Evolutionary conservation across 2,329 filamentous ascomycete species (phyloP).

Genomic region (Diaporthe vexans): DNA sequence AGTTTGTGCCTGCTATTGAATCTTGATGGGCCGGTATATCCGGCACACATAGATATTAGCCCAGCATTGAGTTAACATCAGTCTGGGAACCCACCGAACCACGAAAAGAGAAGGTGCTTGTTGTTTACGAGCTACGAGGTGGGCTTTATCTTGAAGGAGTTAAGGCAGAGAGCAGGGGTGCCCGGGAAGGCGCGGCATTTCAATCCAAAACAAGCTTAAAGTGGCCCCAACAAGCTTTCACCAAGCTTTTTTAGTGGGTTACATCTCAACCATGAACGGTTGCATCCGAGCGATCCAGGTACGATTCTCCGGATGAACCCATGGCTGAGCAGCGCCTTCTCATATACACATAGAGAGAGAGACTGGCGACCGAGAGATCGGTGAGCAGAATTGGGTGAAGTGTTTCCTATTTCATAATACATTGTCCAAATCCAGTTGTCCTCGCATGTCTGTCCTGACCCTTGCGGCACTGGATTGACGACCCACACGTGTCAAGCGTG

Average conservation of each 20-base stretch:
- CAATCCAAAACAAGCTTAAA: constrained; percentile 27
- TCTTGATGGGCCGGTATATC: not conserved
- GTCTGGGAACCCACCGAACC: not conserved
- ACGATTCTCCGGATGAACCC: not conserved
- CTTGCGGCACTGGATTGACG: too few relatives aligned
- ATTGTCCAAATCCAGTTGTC: not conserved
- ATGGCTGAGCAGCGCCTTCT: not conserved
- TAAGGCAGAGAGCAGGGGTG: constrained; percentile 1
- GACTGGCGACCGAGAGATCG: not conserved
- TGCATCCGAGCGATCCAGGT: constrained; percentile 16
- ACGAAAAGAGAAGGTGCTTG: constrained; percentile 19
- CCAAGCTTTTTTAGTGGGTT: constrained; percentile 29
- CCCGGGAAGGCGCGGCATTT: not conserved
- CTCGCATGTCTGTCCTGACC: too few relatives aligned
- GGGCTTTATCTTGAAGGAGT: not conserved
- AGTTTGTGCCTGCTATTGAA: too few relatives aligned
- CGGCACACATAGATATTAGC: not conserved
- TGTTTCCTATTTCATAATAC: too few relatives aligned
- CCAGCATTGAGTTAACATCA: too few relatives aligned
- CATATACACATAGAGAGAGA: not conserved
- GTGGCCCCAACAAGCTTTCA: constrained; percentile 4
- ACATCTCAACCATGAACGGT: not conserved
- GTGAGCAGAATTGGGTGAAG: too few relatives aligned
- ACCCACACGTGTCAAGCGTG: not conserved
- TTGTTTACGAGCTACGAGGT: not conserved